Evolutionary conservation across 495 filamentous ascomycete genomes (phyloP).

Genomic region (Penicillium canariense): DNA sequence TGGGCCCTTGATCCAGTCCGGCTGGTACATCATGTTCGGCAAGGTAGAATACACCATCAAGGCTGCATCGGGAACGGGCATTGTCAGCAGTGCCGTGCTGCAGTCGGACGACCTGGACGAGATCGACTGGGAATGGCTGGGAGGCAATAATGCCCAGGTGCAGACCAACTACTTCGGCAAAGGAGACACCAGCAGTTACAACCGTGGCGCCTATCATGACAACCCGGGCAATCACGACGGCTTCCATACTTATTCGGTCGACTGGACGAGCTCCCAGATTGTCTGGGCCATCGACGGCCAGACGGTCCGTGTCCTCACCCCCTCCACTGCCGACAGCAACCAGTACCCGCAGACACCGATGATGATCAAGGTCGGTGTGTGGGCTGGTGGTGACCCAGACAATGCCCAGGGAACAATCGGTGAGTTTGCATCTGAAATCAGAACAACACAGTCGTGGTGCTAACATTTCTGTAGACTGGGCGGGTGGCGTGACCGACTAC

Average conservation of each 20-base stretch:
- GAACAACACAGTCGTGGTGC: background rate
- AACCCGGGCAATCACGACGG: constrained; percentile 50
- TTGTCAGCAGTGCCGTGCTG: constrained; percentile 73
- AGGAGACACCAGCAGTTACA: constrained; percentile 64
- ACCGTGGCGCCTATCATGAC: constrained; percentile 58
- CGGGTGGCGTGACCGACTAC: constrained; percentile 78
- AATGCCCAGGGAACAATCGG: constrained; percentile 65
- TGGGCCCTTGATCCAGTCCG: constrained; percentile 73
- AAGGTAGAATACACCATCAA: constrained; percentile 57
- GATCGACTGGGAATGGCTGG: constrained; percentile 87
- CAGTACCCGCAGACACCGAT: constrained; percentile 84
- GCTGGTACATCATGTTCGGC: constrained; percentile 76
- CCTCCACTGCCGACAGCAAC: constrained; percentile 60
- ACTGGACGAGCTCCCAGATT: constrained; percentile 72
- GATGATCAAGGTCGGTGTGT: constrained; percentile 78
- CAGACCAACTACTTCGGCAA: constrained; percentile 90
- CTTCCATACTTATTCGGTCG: constrained; percentile 80
- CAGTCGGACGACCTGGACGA: constrained; percentile 86
- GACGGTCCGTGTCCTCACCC: constrained; percentile 64
- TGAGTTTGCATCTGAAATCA: constrained; percentile 29
- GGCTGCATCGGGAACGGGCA: constrained; percentile 61
- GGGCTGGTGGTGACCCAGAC: constrained; percentile 77
- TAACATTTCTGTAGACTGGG: constrained; percentile 62
- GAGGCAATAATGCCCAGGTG: constrained; percentile 58
- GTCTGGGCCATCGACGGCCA: constrained; percentile 72